Conservation (phyloP, 2,329 filamentous ascomycete species). For the Dendryphion nanum region DNA sequence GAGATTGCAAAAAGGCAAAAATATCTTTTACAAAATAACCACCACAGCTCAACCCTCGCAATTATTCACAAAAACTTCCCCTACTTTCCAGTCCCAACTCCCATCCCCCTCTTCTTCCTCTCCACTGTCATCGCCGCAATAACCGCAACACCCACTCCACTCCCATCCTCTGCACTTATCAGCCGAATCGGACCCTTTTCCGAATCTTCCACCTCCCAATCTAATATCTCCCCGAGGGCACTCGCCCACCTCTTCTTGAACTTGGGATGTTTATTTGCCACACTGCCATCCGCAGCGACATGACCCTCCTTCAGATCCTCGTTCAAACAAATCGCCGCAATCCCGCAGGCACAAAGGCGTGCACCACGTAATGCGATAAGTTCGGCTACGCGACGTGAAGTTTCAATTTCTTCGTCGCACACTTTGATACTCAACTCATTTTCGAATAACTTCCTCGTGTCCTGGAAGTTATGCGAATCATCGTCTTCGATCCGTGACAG, state of each 20-base stretch:
- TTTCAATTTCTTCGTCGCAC: constrained; percentile 22
- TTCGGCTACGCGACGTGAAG: constrained; percentile 28
- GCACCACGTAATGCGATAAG: constrained; percentile 35
- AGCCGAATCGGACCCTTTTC: constrained; percentile 35
- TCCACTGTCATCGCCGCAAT: constrained; percentile 33
- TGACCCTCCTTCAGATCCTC: constrained; percentile 31
- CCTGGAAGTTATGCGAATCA: constrained; percentile 14
- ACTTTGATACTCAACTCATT: constrained; percentile 19
- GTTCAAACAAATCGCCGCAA: constrained; percentile 38
- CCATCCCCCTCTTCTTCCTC: constrained; percentile 6
- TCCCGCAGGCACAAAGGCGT: constrained; percentile 37
- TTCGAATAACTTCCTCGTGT: constrained; percentile 20
- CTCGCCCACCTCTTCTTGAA: constrained; percentile 40
- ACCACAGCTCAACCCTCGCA: too few relatives aligned
- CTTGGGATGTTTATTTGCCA: constrained; percentile 43
- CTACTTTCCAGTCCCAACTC: neutral
- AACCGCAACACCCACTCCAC: constrained; percentile 40
- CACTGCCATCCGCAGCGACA: constrained; percentile 40
- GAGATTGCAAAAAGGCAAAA: too few relatives aligned
- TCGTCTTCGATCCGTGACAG: constrained; percentile 79
- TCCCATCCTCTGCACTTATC: constrained; percentile 42
- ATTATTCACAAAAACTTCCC: too few relatives aligned
- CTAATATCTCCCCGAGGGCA: constrained; percentile 37
- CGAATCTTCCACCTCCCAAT: constrained; percentile 20
- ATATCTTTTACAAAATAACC: too few relatives aligned